Evolutionary conservation across 257 asterid genomes (phyloP).

Genomic region (Solanum appendiculatum): DNA sequence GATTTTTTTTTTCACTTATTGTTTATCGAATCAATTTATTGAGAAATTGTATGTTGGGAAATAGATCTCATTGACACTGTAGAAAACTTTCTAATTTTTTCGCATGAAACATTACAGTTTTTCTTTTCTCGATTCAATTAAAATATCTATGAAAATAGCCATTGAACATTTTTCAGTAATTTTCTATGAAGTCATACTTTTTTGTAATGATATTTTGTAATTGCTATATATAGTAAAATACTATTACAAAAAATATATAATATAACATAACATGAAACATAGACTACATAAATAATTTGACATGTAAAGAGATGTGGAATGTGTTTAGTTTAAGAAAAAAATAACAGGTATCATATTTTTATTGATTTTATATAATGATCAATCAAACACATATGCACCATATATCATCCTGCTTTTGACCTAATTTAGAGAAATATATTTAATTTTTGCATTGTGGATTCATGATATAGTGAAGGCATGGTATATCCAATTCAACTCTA

Average conservation of each 20-base stretch:
- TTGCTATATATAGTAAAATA: neutral
- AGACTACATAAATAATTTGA: neutral
- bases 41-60: neutral
- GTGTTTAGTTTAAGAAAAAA: neutral
- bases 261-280: neutral
- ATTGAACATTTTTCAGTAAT: neutral
- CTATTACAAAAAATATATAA: neutral
- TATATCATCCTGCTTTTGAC: neutral
- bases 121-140: no score
- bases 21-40: neutral
- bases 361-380: neutral
- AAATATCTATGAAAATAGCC: neutral
- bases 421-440: neutral
- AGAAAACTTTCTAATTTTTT: neutral
- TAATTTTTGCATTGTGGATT: neutral
- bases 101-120: rapidly evolving
- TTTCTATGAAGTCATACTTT: neutral
- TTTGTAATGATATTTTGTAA: neutral
- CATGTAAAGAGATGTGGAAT: neutral
- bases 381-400: neutral
- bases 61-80: neutral
- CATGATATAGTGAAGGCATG: neutral
- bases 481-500: neutral
- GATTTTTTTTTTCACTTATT: rapidly evolving
- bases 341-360: neutral